Evolutionary conservation across 202 grass and related monocot genomes (phyloP), one percentile per base, ranked within the genome.

Genomic region (Setaria italica): DNA sequence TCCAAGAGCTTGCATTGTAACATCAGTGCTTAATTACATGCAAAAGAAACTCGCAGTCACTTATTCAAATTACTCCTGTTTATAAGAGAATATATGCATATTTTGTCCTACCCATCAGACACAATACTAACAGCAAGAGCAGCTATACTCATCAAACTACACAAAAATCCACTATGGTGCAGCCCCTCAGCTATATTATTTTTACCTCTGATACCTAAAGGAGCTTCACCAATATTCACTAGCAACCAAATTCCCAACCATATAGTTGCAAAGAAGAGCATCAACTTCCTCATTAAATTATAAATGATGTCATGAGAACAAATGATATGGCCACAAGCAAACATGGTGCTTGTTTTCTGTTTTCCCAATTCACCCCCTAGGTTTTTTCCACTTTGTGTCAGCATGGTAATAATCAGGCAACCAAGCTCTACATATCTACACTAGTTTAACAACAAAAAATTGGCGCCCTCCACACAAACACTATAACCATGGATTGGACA

Each of bases 221-320:
- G 55, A 71, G 6, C 13, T 42, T 42, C 2, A 5, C 19, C n/a
- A 48, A 32, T 43, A 20, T 34, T 37, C 16, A 65, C 9, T 62
- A 35, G 76, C 21, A 81, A 46, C 34, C 11, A 86, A 82, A 62
- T 76, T 60, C 17, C 60, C 62, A 41, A 32, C 19, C 21, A 42
- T 20, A 20, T 11, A 54, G 2, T 56, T 20, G 32, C 29, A 76
- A 57, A 6, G 1, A 37, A 30, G 45, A 8, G 12, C 16, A 82
- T 49, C 19, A 68, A 30, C 47, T 60, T 7, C 6, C 29, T 39
- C 58, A 16, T 30, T 41, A 41, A n/a, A 56, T 17, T 19, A 14
- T 25, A 37, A 78, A 58, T 4, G 41, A 59, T 20, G 14, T 21
- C 3, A 11, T 20, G 30, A 32, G 5, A 13, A 71, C 4, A 6